These are phyloP conservation scores for Martensiomyces pterosporus DNA, from an alignment of 192 early-diverging fungal genomes.

Conservation along the genomic window DNA sequence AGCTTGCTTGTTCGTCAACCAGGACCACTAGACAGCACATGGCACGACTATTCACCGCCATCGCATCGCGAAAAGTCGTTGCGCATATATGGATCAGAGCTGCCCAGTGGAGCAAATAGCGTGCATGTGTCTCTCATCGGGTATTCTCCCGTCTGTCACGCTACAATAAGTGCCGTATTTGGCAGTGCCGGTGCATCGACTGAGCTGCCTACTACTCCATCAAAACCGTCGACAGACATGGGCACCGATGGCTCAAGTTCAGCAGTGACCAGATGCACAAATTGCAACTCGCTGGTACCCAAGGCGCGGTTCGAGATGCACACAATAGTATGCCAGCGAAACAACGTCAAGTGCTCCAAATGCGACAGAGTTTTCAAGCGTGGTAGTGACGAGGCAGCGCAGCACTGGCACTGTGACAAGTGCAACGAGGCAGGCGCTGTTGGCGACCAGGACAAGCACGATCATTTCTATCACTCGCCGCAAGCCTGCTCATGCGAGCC, in stretches of 20 bases:
- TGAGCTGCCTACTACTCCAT: too few relatives aligned
- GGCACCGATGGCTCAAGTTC: too few relatives aligned
- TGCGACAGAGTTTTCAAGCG: conserved; percentile 70
- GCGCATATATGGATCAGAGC: conserved; percentile 8
- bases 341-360: conserved; percentile 64
- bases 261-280: conserved; percentile 64
- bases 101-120: conserved; percentile 9
- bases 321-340: conserved; percentile 71
- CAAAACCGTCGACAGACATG: too few relatives aligned
- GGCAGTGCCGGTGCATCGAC: conserved; percentile 11
- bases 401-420: conserved; percentile 82
- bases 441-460: conserved; percentile 63
- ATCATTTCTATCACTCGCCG: conserved; percentile 56
- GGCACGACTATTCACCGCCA: conserved; percentile 31
- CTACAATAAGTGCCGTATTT: conserved; percentile 12
- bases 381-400: conserved; percentile 50
- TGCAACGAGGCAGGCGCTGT: conserved; percentile 56
- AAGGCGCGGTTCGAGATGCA: conserved; percentile 62
- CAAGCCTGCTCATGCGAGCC: conserved; percentile 60
- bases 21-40: conserved; percentile 20
- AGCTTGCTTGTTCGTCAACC: conserved; percentile 20
- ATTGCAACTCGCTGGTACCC: conserved; percentile 70
- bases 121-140: conserved; percentile 19
- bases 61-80: conserved; percentile 25
- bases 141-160: conserved; percentile 9